Conservation (phyloP, 2,329 filamentous ascomycete species). For the Aureobasidium sp. region DNA sequence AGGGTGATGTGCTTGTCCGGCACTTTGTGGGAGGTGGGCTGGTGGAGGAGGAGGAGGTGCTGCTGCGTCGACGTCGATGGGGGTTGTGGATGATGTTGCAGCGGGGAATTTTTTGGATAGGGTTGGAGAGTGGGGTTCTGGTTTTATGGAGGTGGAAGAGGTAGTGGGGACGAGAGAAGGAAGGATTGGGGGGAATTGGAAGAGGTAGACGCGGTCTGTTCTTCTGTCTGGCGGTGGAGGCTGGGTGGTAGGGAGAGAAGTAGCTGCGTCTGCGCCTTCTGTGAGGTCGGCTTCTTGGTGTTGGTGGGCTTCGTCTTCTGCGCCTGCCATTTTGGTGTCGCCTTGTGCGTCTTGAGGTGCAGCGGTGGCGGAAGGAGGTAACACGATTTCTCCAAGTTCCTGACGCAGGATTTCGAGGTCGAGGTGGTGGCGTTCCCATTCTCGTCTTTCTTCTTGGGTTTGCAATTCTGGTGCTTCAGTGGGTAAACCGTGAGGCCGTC, state of each 20-base stretch:
- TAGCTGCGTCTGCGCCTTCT: constrained; percentile 9
- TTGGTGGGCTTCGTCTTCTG: too few species aligned
- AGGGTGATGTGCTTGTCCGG: constrained; percentile 24
- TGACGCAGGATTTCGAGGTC: constrained; percentile 41
- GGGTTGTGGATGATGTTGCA: not conserved
- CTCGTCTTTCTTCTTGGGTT: constrained; percentile 46
- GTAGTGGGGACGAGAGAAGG: constrained; percentile 43
- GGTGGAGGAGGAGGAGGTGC: constrained; percentile 16
- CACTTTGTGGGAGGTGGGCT: constrained; percentile 19
- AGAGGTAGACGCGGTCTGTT: constrained; percentile 53
- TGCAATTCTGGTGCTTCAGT: constrained; percentile 32
- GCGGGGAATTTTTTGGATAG: constrained; percentile 7
- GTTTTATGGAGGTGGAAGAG: constrained; percentile 25
- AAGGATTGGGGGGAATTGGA: constrained; percentile 58
- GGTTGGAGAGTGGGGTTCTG: constrained; percentile 18
- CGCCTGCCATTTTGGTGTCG: constrained; percentile 35
- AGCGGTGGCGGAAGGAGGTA: constrained; percentile 13
- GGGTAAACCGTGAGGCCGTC: not conserved
- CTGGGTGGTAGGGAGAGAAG: not conserved
- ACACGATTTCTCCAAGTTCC: constrained; percentile 40
- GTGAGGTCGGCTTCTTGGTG: constrained; percentile 20
- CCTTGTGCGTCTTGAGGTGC: constrained; percentile 32
- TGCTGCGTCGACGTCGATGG: constrained; percentile 11
- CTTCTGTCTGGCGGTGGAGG: constrained; percentile 31
- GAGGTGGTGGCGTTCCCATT: constrained; percentile 43